A percentile compares a stretch with the other conserved stretches of the same genome.
Evolutionary conservation across 1,284 basidiomycete species (phyloP).

Genomic region (Naganishia liquefaciens): DNA sequence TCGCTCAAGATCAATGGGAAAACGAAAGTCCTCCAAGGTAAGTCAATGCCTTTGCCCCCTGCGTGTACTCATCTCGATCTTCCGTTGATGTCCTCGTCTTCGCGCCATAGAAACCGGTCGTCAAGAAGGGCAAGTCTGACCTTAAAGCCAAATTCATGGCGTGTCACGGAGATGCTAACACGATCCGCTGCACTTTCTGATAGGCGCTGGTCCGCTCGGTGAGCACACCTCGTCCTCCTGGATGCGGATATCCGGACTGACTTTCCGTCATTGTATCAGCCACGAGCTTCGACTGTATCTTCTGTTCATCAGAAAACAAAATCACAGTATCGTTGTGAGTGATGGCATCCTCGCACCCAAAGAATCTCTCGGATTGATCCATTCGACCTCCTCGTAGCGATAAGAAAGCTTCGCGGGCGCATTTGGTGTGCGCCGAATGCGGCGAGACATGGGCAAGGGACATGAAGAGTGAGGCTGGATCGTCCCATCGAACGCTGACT

Average conservation of each 20-base stretch:
- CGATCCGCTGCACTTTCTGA: background rate
- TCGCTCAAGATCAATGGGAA: slow-evolving; percentile 43
- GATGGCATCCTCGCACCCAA: background rate
- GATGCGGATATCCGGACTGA: background rate
- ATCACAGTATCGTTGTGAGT: slow-evolving; percentile 48
- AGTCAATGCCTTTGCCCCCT: background rate
- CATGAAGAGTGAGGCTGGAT: slow-evolving; percentile 46
- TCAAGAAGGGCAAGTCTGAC: slow-evolving; percentile 43
- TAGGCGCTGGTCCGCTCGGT: slow-evolving; percentile 24
- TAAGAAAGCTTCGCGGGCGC: slow-evolving; percentile 12
- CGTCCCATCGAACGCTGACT: background rate
- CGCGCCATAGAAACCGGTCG: slow-evolving; percentile 39
- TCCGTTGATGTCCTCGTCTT: background rate
- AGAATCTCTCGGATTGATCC: background rate
- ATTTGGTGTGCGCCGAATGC: slow-evolving; percentile 1
- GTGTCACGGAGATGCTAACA: background rate
- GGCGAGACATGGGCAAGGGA: slow-evolving; percentile 39
- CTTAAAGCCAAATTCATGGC: slow-evolving; percentile 35
- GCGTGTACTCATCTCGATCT: background rate
- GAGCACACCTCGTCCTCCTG: background rate
- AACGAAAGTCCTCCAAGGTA: slow-evolving; percentile 50
- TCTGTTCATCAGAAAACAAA: slow-evolving; percentile 52
- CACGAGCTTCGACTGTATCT: slow-evolving; percentile 53
- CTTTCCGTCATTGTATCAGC: slow-evolving; percentile 35
- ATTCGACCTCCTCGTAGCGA: background rate